Evolutionary conservation across 2,329 filamentous ascomycete species (phyloP), one percentile per base, ranked within the genome.

Genomic region (Lizonia empirigonia): DNA sequence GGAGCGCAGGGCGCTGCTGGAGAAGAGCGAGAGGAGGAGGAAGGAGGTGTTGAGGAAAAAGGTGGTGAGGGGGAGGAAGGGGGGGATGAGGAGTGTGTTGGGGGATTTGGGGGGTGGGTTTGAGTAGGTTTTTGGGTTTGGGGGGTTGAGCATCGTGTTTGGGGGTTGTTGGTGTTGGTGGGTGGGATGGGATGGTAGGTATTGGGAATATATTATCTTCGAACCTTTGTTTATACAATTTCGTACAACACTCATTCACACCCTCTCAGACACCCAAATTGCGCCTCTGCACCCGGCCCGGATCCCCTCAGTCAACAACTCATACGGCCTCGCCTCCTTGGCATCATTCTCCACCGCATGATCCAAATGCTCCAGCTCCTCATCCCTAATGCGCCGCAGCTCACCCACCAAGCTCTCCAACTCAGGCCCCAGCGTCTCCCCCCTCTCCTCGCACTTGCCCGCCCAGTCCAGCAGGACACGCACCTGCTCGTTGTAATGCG

Each of bases 351-450:
- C 88, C 16, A 99, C 88, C 0, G 94, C 94, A 76, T 96, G 89
- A 72, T 99, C 94, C 59, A 99, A 77, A 78, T 99, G 94, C 79
- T 99, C 94, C 50, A 99, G 77, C 77, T 99, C 94, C 76, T 99
- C 94, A 70, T 99, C 94, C 19, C 94, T 81, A 68, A 97, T 97
- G 66, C 87, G 80, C 65, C 92, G 83, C 59, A 97, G 80, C 20
- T 89, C 90, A 27, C 76, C 72, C 29, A 96, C 78, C 66, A 99
- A 77, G 15, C 84, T 82, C 44, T 79, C 82, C 61, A 99, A 74
- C 76, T 97, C 93, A 7, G 83, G 83, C 3, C 92, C 89, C 0
- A 94, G 80, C 36, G 89, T 88, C 70, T 95, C 91, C 1, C 92
- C 92, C 39, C 86, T 81, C 7, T 78, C 80, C 74, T 93, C 84